Percentiles rank a stretch among this genome's conserved stretches.
Evolutionary conservation across 768 basidiomycete species (phyloP).

Genomic region (Pleurotus ostreatus): DNA sequence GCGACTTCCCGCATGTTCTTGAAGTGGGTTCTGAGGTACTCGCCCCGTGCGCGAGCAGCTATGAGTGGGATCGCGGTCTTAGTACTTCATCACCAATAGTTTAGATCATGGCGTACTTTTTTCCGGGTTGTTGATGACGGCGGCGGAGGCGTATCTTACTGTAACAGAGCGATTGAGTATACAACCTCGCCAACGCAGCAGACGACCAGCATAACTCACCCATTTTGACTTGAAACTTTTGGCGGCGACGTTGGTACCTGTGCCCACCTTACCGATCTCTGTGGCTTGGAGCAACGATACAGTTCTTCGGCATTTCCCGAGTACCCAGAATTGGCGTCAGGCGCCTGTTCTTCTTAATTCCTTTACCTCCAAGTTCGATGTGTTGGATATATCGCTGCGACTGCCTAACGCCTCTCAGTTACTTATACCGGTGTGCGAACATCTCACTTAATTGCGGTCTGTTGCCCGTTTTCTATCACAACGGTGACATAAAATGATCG

Average conservation of each 20-base stretch:
- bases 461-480: too few species aligned
- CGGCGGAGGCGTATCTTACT: constrained; percentile 94
- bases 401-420: too few species aligned
- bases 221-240: constrained; percentile 7
- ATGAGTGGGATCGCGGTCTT: constrained; percentile 20
- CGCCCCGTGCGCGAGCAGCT: constrained; percentile 92
- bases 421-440: too few species aligned
- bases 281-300: constrained; percentile 6
- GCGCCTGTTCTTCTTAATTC: background rate
- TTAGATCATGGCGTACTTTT: constrained; percentile 60
- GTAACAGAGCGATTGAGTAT: constrained; percentile 6
- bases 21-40: constrained; percentile 99
- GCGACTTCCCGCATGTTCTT: constrained; percentile 99
- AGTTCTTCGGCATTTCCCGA: constrained; percentile 4
- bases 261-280: background rate
- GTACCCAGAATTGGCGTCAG: background rate
- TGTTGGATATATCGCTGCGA: too few species aligned
- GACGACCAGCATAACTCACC: constrained; percentile 6
- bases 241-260: background rate
- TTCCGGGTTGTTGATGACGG: constrained; percentile 88
- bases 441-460: too few species aligned
- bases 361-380: too few species aligned
- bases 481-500: too few species aligned
- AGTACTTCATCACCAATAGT: background rate
- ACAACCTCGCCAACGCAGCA: background rate